These are phyloP conservation scores for Ustilago xerochloae DNA, from an alignment of 1,284 basidiomycete genomes.

Conservation along the genomic window DNA sequence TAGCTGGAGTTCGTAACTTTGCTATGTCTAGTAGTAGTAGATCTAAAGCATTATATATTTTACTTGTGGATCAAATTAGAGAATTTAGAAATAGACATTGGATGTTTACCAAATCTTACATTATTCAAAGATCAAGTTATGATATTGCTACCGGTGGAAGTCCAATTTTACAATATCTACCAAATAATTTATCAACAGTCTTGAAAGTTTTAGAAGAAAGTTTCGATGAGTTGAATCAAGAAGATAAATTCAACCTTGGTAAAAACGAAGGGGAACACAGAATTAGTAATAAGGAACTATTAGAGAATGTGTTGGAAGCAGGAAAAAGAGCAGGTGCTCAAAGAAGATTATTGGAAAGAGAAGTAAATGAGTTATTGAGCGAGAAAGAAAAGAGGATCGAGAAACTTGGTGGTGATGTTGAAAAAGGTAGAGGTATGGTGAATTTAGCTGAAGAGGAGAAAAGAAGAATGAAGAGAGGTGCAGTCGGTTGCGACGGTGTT, in stretches of 20 bases:
- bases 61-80: slow-evolving; percentile 62
- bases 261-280: slow-evolving; percentile 5
- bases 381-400: slow-evolving; percentile 51
- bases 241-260: slow-evolving; percentile 24
- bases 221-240: slow-evolving; percentile 29
- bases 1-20: slow-evolving; percentile 44
- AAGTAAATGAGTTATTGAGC: slow-evolving; percentile 46
- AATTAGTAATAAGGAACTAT: slow-evolving; percentile 36
- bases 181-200: slow-evolving; percentile 58
- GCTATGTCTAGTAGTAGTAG: slow-evolving; percentile 35
- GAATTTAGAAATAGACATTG: slow-evolving; percentile 66
- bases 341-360: slow-evolving; percentile 49
- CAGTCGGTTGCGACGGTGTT: slow-evolving; percentile 59
- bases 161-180: slow-evolving; percentile 63
- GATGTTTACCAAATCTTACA: slow-evolving; percentile 63
- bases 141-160: slow-evolving; percentile 63
- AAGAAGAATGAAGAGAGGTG: slow-evolving; percentile 44
- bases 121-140: slow-evolving; percentile 59
- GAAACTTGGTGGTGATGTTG: slow-evolving; percentile 32
- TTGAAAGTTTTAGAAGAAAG: slow-evolving; percentile 56
- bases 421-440: slow-evolving; percentile 51
- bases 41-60: slow-evolving; percentile 59
- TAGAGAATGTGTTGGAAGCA: slow-evolving; percentile 40
- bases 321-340: slow-evolving; percentile 50
- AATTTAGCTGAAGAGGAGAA: too few species aligned